Evolutionary conservation across 1,139 yeast species (phyloP), one percentile per base, ranked within the genome.

Genomic region (Nakaseomyces delphensis): DNA sequence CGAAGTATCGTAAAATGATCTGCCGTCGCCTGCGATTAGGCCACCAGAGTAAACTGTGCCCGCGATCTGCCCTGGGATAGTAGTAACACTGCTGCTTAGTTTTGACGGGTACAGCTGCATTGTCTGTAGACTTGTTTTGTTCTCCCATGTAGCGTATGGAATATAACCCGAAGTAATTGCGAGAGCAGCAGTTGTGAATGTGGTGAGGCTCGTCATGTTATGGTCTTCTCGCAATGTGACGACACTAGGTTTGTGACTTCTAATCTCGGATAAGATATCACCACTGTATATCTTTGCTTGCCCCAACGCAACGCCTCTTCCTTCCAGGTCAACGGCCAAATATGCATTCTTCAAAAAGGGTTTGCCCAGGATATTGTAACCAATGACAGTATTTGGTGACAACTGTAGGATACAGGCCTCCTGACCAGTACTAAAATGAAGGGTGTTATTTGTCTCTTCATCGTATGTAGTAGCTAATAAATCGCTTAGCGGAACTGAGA

Each of bases 251-350:
- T 19, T 21, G 14, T 31, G 2, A 27, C 27, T 33, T n/a, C 25
- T 20, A 16, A 33, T 20, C 37, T 33, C 37, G 6, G 25, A 19
- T 9, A 16, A 20, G 15, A 18, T 13, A 11, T 40, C 16, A 37
- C 35, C 27, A 4, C 15, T 25, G 32, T n/a, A 21, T 42, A 24
- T 13, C 43, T 40, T 20, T 33, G 73, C 66, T 45, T 69, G 69
- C 1, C 76, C 84, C 39, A 84, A 43, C 0, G 83, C 95, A 8
- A 84, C 63, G 25, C 65, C 66, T 28, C 66, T 60, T 20, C 77
- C 77, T 18, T 73, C 85, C 48, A 76, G 71, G 59, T 84, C 93
- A 37, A 83, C 77, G 0, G 81, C 91, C 38, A 82, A 50, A 57
- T 78, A 83, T 20, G 74, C 64, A 39, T 70, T 67, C 42, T 69